Base-by-base conservation (phyloP, 208 protist species). In the Phytomonas serpens region DNA sequence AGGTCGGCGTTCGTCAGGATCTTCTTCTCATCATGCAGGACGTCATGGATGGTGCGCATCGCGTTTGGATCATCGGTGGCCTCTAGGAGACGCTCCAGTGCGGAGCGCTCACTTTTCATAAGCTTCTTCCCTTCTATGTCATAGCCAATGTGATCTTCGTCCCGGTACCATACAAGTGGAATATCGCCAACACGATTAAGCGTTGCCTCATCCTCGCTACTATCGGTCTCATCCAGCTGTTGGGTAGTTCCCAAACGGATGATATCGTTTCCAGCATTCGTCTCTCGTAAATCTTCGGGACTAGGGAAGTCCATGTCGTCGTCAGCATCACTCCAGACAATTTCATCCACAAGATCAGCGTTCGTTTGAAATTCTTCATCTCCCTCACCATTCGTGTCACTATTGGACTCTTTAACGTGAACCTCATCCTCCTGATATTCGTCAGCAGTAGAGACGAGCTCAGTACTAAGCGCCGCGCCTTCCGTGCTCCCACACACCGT, bases 81-180 rank as follows among this genome's bases (percentile, higher is more conserved):
- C 75, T 92, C 90, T n/a, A 98, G 80, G 42, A 98, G 83, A 51
- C 92, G 79, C 72, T 97, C 89, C 64, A 98, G 78, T 4, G 93
- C 93, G 30, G 88, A 89, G 23, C 87, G 81, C 74, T 93, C 84
- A 64, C 81, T 83, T 77, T 95, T 95, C 84, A 96, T 84, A 4
- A 98, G 80, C 71, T 92, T 95, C 51, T 93, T 90, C 14, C 95
- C 95, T 67, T 97, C 87, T 63, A 95, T 72, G 73, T 97, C 93
- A 81, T 98, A 98, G 61, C 95, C 95, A 57, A 93, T 89, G 78
- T 98, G 95, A 23, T 84, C 69, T 70, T 97, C 92, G 61, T 97
- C 95, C 77, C 96, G 92, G 81, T 98, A 98, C 95, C 95, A 98
- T 82, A 95, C 92, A 34, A 98, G 72, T 30, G 95, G 95, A 57